Conservation (phyloP, 2,329 filamentous ascomycete species). For the Microsporum audouinii region DNA sequence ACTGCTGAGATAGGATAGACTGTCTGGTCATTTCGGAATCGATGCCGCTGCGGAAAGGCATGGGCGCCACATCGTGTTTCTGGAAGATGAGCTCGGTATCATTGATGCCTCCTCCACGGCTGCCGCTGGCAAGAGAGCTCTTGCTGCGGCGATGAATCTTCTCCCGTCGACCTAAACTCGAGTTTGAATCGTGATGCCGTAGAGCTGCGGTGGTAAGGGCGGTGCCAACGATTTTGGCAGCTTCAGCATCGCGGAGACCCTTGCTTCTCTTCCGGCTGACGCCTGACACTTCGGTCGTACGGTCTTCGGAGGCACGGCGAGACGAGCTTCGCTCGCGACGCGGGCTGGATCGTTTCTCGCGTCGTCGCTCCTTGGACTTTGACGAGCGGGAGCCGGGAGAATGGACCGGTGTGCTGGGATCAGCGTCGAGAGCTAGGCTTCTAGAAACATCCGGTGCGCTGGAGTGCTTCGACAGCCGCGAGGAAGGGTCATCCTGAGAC, state of each 20-base stretch:
- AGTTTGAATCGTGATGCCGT: conserved; percentile 53
- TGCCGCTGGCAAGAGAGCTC: conserved; percentile 38
- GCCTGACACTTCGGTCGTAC: conserved; percentile 39
- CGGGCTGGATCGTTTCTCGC: conserved; percentile 42
- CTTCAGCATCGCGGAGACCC: conserved; percentile 44
- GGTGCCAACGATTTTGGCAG: conserved; percentile 44
- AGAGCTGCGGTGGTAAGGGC: conserved; percentile 52
- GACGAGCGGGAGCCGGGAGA: conserved; percentile 31
- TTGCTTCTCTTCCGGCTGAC: conserved; percentile 45
- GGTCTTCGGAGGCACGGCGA: conserved; percentile 38
- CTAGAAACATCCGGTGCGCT: conserved; percentile 51
- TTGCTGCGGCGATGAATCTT: conserved; percentile 37
- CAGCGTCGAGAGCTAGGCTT: conserved; percentile 48
- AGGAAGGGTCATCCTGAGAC: conserved; percentile 44
- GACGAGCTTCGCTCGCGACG: conserved; percentile 37
- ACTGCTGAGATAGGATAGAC: conserved; percentile 73
- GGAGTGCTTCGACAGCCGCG: conserved; percentile 44
- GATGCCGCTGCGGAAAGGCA: conserved; percentile 80
- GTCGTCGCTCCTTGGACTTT: conserved; percentile 42
- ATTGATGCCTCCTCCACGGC: conserved; percentile 20
- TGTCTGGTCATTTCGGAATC: conserved; percentile 78
- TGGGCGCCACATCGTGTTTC: conserved; percentile 56
- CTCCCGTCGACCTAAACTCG: conserved; percentile 38
- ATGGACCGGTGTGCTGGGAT: background rate
- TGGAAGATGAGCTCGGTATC: conserved; percentile 44